Base-by-base conservation (phyloP, 2,329 filamentous ascomycete genomes). In the Xylariaceae sp. region DNA sequence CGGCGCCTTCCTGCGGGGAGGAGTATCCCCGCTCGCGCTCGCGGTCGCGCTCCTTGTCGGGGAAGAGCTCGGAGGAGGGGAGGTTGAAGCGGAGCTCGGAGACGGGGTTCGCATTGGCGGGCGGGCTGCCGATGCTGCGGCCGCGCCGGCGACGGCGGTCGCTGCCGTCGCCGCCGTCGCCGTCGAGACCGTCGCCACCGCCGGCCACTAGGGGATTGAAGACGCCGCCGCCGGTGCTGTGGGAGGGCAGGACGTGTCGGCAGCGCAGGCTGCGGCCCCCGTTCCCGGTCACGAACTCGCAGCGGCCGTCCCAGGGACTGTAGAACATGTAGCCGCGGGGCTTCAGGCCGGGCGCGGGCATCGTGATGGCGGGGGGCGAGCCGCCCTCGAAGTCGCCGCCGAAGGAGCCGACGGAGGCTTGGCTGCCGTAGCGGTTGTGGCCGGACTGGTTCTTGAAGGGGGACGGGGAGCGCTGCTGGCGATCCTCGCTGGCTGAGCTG, bases 71-170 rank as follows among this genome's bases (percentile, higher is more conserved):
- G 13, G 66, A 61, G 37, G 75, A 78, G 1, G 89, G 89, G 0
- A 95, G 76, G 60, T 95, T 95, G 72, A 95, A 96, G 15, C 90
- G 81, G 44, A 97, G 70, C 63, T 96, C 91, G 62, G 88, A 94
- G 19, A 95, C 78, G 22, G 11, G 22, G 22, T 26, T 26, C 6
- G 22, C 22, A 11, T 26, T 26, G 1, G 69, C 30, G 30, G 30
- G 30, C 26, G 26, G 26, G n/a, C 26, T n/a, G 26, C n/a, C n/a
- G 9, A n/a, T n/a, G 30, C 13, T n/a, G 16, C 13, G 16, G 30
- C 13, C 7, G 16, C 30, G 30, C 6, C 30, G 8, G 16, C 30
- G 12, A 13, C 30, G 12, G 30, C 15, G 12, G 30, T 13, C 6
- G 30, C 13, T 6, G 30, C 13, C 6, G 30, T 7, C 8, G 12